Evolutionary conservation across 805 yeast species (phyloP), one percentile per base, ranked within the genome.

Genomic region (Candida stauntonica): DNA sequence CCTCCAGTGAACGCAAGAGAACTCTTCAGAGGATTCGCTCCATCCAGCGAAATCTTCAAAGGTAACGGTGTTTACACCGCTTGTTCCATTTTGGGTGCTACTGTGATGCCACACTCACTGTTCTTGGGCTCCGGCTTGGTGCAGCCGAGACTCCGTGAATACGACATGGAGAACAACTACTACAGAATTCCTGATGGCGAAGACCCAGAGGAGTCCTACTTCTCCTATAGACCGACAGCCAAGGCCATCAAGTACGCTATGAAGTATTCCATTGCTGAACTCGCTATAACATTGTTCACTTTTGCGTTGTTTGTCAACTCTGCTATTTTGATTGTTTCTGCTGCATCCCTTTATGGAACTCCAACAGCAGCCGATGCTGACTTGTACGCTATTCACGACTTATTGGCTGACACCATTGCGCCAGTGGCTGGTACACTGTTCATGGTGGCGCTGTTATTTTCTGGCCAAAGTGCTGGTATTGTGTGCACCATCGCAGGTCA

Each of bases 401-500:
- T 88, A 50, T 67, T 89, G 15, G 68, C 77, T 26, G 50, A 62
- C 9, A 73, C 75, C 35, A 64, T 89, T 32, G 81, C 94, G 4
- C 75, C 81, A 20, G 74, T 75, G 14, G 95, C 91, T 0, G 98
- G 96, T 9, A 74, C 85, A 2, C 63, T 88, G 0, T 89, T 89
- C 62, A 89, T 88, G 54, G 63, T 87, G 38, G 97, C 96, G 1
- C 68, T 89, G 50, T 64, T 89, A 31, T 81, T 86, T 43, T 77
- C 86, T 2, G 97, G 97, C 11, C 88, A 88, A 54, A 79, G 89
- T 59, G 96, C 96, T 2, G 97, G 96, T 26, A 85, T 91, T 24
- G 95, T 88, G n/a, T 87, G 95, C 57, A 88, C 97, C 0, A 67
- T 88, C 46, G 88, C 96, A 7, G 95, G 96, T 14, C 97, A 88